Conservation (phyloP, 352 stramenopile species). For the Pseudoperonospora humuli region DNA sequence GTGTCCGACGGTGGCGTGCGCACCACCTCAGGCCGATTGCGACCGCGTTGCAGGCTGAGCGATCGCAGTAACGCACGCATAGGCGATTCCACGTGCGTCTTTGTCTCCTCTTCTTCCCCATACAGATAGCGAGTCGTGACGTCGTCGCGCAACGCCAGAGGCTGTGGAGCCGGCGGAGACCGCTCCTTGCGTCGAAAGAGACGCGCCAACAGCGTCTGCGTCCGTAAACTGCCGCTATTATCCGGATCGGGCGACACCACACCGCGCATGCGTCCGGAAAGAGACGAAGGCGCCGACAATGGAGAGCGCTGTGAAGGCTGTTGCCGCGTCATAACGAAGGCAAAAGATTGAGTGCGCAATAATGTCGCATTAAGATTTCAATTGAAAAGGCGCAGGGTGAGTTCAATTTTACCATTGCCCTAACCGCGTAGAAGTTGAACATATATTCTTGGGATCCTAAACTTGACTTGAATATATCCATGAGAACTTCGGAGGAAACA, state of each 20-base stretch:
- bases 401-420: too few species aligned
- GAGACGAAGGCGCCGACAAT: constrained; percentile 10
- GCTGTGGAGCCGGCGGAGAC: constrained; percentile 1
- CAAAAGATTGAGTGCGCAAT: constrained; percentile 3
- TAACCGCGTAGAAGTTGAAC: too few species aligned
- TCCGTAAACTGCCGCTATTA: constrained; percentile 4
- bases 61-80: constrained; percentile 28
- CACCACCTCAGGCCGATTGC: neutral
- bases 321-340: constrained; percentile 18
- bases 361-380: constrained; percentile 29
- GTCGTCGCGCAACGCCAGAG: neutral
- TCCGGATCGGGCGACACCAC: constrained; percentile 1
- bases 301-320: constrained; percentile 12
- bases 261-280: constrained; percentile 1
- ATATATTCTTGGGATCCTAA: too few species aligned
- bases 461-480: too few species aligned
- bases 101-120: constrained; percentile 29
- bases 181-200: constrained; percentile 32
- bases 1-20: neutral
- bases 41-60: constrained; percentile 25
- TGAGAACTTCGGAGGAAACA: too few species aligned
- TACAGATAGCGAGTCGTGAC: constrained; percentile 7
- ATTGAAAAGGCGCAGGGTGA: constrained; percentile 13
- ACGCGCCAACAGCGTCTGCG: constrained; percentile 24
- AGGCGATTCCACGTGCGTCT: constrained; percentile 22